These are phyloP conservation scores for Cryptococcus neoformans DNA, from an alignment of 1,284 basidiomycete species.

Conservation along the genomic window DNA sequence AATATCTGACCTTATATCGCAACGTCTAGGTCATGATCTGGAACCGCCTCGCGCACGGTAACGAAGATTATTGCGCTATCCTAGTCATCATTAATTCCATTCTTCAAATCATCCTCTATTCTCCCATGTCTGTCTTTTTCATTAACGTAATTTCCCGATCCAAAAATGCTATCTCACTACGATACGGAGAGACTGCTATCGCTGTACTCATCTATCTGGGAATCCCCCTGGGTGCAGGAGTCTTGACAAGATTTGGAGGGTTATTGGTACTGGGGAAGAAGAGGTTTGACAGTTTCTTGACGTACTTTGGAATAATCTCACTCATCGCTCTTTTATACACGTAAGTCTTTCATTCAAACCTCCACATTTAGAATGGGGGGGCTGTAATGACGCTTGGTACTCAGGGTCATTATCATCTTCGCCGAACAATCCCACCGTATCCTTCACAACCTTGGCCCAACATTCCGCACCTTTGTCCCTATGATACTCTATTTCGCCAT, in stretches of 20 bases:
- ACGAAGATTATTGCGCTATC: constrained; percentile 72
- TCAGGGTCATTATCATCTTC: too few species aligned
- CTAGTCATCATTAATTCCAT: constrained; percentile 58
- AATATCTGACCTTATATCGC: not conserved
- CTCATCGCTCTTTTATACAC: too few species aligned
- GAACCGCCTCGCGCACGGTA: constrained; percentile 74
- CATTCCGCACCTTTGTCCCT: too few species aligned
- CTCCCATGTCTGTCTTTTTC: constrained; percentile 72
- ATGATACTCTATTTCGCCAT: too few species aligned
- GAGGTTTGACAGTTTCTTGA: too few species aligned
- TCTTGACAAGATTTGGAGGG: constrained; percentile 53
- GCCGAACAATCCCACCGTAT: too few species aligned
- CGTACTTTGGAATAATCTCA: too few species aligned
- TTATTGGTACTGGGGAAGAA: too few species aligned
- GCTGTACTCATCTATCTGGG: constrained; percentile 70
- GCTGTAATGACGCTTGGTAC: too few species aligned
- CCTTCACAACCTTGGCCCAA: too few species aligned
- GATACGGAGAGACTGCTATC: constrained; percentile 68
- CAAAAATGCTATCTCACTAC: constrained; percentile 53
- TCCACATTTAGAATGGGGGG: too few species aligned
- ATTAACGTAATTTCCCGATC: constrained; percentile 64
- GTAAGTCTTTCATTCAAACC: too few species aligned
- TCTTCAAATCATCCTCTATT: constrained; percentile 73
- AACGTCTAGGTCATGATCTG: constrained; percentile 58
- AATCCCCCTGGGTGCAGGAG: constrained; percentile 64